These are phyloP conservation scores for Cryptosporidium muris DNA, from an alignment of 169 alveolate genomes.

Conservation along the genomic window DNA sequence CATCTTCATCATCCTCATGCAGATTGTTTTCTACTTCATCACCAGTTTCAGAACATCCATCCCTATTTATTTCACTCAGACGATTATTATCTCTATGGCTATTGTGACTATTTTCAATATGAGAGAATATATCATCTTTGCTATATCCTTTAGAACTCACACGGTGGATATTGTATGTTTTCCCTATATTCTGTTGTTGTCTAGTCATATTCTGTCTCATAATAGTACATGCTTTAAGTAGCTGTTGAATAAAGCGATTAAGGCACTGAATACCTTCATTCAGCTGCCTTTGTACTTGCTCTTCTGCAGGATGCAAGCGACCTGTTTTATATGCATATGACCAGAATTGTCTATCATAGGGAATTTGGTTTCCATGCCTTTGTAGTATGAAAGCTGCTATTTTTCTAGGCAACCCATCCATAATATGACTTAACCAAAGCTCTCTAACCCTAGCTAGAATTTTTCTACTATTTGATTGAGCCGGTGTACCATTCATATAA, in stretches of 20 bases:
- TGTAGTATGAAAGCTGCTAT: constrained; percentile 64
- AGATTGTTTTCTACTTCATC: background rate
- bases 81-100: background rate
- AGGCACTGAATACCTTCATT: constrained; percentile 65
- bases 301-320: constrained; percentile 70
- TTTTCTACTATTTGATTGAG: constrained; percentile 66
- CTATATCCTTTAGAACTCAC: background rate
- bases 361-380: constrained; percentile 68
- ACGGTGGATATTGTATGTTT: too few species aligned
- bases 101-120: background rate
- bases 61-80: background rate
- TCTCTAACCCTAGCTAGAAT: constrained; percentile 69
- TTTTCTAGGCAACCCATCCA: constrained; percentile 62
- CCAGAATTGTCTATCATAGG: constrained; percentile 71
- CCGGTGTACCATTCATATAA: constrained; percentile 59
- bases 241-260: constrained; percentile 62
- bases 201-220: constrained; percentile 64
- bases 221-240: constrained; percentile 48
- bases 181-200: constrained; percentile 4
- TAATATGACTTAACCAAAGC: constrained; percentile 56
- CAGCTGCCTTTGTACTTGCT: constrained; percentile 66
- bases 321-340: constrained; percentile 70
- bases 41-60: background rate
- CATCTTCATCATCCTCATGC: constrained; percentile 55
- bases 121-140: constrained; percentile 10